These are phyloP conservation scores for Aspergillus nomiae DNA, from an alignment of 2,329 filamentous ascomycete species.

Conservation along the genomic window DNA sequence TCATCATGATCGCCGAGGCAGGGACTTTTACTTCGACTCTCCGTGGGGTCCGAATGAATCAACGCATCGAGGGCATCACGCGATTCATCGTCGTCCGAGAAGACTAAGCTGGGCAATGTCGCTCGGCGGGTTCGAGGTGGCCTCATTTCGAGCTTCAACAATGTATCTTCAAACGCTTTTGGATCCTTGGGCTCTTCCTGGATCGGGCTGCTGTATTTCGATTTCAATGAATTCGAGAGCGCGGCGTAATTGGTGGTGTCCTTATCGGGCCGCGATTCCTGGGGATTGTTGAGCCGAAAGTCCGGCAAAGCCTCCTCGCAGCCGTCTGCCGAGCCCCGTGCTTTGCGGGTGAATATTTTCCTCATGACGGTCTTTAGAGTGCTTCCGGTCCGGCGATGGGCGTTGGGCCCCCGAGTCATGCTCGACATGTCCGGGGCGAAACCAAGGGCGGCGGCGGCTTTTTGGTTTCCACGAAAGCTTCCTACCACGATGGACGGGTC, in stretches of 20 bases:
- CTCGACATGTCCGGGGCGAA: conserved; percentile 28
- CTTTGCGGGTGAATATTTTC: conserved; percentile 45
- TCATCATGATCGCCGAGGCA: conserved; percentile 17
- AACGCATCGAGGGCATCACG: conserved; percentile 30
- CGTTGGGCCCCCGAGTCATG: conserved; percentile 23
- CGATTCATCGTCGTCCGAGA: conserved; percentile 45
- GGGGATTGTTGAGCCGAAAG: conserved; percentile 17
- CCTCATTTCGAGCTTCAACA: conserved; percentile 24
- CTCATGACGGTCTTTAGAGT: conserved; percentile 48
- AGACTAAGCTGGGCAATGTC: conserved; percentile 47
- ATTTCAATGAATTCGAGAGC: conserved; percentile 28
- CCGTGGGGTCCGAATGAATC: conserved; percentile 21
- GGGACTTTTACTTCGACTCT: conserved; percentile 8
- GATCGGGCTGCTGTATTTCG: conserved; percentile 25
- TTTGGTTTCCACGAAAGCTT: conserved; percentile 15
- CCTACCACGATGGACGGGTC: conserved; percentile 19
- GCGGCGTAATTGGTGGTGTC: conserved; percentile 21
- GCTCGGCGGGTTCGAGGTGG: conserved; percentile 40
- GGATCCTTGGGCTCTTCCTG: conserved; percentile 24
- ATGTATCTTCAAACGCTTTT: conserved; percentile 21
- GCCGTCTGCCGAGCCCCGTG: conserved; percentile 35
- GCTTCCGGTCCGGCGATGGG: conserved; percentile 43
- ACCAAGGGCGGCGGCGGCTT: conserved; percentile 19
- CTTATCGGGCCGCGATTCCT: conserved; percentile 8
- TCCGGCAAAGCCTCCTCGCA: conserved; percentile 28